These are phyloP conservation scores for Termitomyces sp. DNA, from an alignment of 768 basidiomycete genomes.

Conservation along the genomic window DNA sequence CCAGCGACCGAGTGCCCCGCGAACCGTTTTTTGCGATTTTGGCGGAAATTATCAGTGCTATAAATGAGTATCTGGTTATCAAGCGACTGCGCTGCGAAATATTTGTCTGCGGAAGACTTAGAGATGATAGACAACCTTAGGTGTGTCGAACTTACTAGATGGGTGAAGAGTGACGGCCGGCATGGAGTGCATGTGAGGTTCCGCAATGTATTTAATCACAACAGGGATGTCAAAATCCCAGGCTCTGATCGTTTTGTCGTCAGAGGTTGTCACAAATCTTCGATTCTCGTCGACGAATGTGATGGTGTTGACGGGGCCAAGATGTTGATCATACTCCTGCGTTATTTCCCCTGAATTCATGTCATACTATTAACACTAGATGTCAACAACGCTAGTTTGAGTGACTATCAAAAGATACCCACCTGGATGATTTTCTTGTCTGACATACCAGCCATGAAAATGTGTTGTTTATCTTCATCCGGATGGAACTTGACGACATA, in stretches of 20 bases:
- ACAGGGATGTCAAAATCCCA: conserved; percentile 99
- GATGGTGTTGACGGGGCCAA: conserved; percentile 97
- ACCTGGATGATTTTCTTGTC: conserved; percentile 99
- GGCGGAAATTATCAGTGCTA: conserved; percentile 96
- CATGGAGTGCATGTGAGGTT: conserved; percentile 99
- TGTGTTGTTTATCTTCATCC: conserved; percentile 91
- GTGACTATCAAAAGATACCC: conserved; percentile 13
- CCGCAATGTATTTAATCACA: conserved; percentile 98
- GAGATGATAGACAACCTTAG: conserved; percentile 2
- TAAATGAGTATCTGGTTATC: conserved; percentile 99
- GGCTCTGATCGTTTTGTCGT: conserved; percentile 97
- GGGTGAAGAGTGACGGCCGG: conserved; percentile 96
- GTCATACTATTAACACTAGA: conserved; percentile 68
- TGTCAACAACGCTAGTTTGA: conserved; percentile 3
- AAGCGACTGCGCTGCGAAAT: conserved; percentile 94
- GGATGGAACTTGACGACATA: conserved; percentile 96
- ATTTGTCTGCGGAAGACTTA: conserved; percentile 57
- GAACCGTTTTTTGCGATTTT: conserved; percentile 98
- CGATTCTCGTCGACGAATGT: conserved; percentile 99
- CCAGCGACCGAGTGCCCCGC: conserved; percentile 96
- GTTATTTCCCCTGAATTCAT: conserved; percentile 92
- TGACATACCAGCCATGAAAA: conserved; percentile 97
- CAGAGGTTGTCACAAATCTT: conserved; percentile 95
- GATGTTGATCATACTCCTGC: conserved; percentile 98
- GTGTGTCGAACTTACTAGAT: conserved; percentile 58